phyloP scores from a whole-genome alignment of 805 yeast species.

The Candida ulmi region DNA sequence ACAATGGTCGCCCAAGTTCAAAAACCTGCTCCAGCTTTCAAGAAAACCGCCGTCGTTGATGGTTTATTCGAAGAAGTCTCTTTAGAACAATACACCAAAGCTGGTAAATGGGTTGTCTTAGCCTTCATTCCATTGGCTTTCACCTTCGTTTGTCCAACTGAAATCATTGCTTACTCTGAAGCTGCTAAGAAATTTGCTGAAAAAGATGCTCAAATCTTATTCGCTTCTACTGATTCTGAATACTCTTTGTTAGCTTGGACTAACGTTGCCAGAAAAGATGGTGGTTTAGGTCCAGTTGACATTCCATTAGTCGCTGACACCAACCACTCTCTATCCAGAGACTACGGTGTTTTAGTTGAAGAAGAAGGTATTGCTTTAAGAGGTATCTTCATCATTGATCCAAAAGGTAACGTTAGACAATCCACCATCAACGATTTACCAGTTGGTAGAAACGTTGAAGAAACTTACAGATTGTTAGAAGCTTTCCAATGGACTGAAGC shows the following conservation, averaged over 20 bases:
- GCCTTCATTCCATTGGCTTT: slow-evolving; percentile 98
- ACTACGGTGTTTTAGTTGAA: slow-evolving; percentile 96
- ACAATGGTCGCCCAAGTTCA: slow-evolving; percentile 87
- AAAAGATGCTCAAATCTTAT: slow-evolving; percentile 82
- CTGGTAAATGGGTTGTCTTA: slow-evolving; percentile 96
- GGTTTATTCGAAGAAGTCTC: slow-evolving; percentile 94
- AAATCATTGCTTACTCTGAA: slow-evolving; percentile 97
- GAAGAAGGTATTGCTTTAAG: slow-evolving; percentile 96
- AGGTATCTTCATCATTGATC: slow-evolving; percentile 98
- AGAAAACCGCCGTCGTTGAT: slow-evolving; percentile 94
- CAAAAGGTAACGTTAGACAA: slow-evolving; percentile 92
- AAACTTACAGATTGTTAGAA: slow-evolving; percentile 93
- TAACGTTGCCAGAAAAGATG: slow-evolving; percentile 91
- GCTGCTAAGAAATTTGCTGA: slow-evolving; percentile 86
- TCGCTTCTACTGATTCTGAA: slow-evolving; percentile 98
- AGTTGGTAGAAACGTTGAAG: slow-evolving; percentile 98
- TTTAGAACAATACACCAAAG: slow-evolving; percentile 72
- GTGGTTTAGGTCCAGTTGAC: slow-evolving; percentile 95
- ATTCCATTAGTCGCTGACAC: slow-evolving; percentile 95
- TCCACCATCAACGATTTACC: slow-evolving; percentile 97
- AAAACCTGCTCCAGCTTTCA: slow-evolving; percentile 95
- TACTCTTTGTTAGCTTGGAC: slow-evolving; percentile 98
- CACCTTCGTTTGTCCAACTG: slow-evolving; percentile 99
- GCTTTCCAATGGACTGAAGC: slow-evolving; percentile 99
- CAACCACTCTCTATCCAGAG: slow-evolving; percentile 90